Conservation (phyloP, 306 rosid species). For the Mimosa pudica region DNA sequence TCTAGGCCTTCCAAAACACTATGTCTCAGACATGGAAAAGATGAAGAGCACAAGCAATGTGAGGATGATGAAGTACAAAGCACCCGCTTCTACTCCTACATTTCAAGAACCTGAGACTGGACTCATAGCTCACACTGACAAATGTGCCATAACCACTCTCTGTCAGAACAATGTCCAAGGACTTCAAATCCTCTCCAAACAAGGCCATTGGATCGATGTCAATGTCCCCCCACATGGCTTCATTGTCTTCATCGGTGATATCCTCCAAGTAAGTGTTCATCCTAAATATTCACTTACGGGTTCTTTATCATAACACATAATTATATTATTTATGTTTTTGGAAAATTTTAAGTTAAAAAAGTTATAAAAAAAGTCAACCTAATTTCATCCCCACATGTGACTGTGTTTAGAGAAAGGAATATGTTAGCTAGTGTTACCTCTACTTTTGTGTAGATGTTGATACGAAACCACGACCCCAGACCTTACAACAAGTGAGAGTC, state of each 20-base stretch:
- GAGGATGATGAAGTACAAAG: slow-evolving; percentile 47
- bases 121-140: slow-evolving; percentile 55
- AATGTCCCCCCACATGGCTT: slow-evolving; percentile 37
- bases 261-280: slow-evolving; percentile 39
- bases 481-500: too few relatives aligned
- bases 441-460: too few relatives aligned
- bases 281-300: too few relatives aligned
- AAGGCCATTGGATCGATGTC: slow-evolving; percentile 48
- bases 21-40: slow-evolving; percentile 30
- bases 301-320: too few relatives aligned
- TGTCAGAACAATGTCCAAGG: slow-evolving; percentile 56
- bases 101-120: slow-evolving; percentile 25
- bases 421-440: too few relatives aligned
- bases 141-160: slow-evolving; percentile 38
- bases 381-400: too few relatives aligned
- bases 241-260: slow-evolving; percentile 50
- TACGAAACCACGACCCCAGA: too few relatives aligned
- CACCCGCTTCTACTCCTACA: slow-evolving; percentile 18
- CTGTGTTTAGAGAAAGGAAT: too few relatives aligned
- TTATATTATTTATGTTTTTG: too few relatives aligned
- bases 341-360: too few relatives aligned
- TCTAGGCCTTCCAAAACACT: slow-evolving; percentile 41
- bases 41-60: slow-evolving; percentile 23
- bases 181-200: slow-evolving; percentile 47
- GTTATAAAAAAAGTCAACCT: too few relatives aligned